Evolutionary conservation across 2,329 filamentous ascomycete genomes (phyloP).

Genomic region (Ophidiomyces ophidiicola): DNA sequence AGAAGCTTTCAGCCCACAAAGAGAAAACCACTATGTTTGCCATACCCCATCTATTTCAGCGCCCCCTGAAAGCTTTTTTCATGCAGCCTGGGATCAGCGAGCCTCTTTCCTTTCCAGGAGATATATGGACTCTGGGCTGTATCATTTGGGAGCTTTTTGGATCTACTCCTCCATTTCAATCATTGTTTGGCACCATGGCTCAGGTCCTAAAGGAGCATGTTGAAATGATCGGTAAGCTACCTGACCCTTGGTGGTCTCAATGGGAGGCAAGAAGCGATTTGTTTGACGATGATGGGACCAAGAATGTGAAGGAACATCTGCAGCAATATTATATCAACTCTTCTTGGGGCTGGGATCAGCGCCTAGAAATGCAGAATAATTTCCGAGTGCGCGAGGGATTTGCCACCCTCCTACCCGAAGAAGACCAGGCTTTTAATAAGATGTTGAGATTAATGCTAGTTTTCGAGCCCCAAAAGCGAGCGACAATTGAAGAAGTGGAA

Average conservation of each 20-base stretch:
- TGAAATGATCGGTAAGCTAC: conserved; percentile 20
- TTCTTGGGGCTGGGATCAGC: background rate
- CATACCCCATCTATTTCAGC: conserved; percentile 5
- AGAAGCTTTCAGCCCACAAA: conserved; percentile 11
- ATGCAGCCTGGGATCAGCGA: background rate
- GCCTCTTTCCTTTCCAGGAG: conserved; percentile 22
- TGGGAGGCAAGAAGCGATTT: conserved; percentile 13
- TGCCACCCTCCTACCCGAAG: conserved; percentile 9
- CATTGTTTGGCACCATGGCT: conserved; percentile 17
- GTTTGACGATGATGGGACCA: conserved; percentile 14
- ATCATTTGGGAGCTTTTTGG: conserved; percentile 27
- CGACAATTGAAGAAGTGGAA: conserved; percentile 15
- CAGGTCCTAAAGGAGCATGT: conserved; percentile 20
- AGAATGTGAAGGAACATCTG: conserved; percentile 6
- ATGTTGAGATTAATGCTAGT: conserved; percentile 17
- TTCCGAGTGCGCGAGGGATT: conserved; percentile 3
- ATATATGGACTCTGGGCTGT: conserved; percentile 30
- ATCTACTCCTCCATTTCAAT: conserved; percentile 17
- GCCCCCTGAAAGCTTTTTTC: background rate
- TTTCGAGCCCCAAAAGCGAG: conserved; percentile 15
- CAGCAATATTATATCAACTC: background rate
- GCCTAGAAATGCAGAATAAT: conserved; percentile 7
- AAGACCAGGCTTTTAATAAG: conserved; percentile 12
- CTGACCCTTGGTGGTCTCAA: conserved; percentile 16
- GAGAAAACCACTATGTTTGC: conserved; percentile 8